Conservation (phyloP, 2,329 filamentous ascomycete genomes). For the Emmonsia crescens region DNA sequence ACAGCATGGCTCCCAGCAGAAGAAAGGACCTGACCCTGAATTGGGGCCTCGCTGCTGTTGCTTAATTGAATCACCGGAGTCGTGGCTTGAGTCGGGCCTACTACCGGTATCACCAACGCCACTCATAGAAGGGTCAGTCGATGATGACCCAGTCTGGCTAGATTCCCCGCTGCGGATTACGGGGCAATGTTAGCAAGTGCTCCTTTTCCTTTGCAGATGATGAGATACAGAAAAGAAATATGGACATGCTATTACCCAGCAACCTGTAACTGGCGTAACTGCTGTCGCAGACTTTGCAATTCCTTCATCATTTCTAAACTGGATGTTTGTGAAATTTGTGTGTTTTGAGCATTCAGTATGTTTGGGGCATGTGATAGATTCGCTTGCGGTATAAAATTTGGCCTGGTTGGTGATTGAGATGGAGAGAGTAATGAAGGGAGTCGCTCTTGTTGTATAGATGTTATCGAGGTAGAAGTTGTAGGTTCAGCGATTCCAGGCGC, state of each 20-base stretch:
- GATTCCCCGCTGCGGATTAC: background rate
- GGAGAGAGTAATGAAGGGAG: background rate
- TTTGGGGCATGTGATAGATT: background rate
- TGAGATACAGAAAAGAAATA: too few species aligned
- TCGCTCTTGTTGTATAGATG: background rate
- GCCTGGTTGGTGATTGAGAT: background rate
- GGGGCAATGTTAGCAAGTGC: background rate
- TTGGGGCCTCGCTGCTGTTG: background rate
- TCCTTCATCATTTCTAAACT: background rate
- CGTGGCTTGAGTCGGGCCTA: background rate
- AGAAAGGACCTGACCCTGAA: background rate
- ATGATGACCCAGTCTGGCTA: background rate
- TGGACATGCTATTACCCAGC: background rate
- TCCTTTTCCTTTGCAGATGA: background rate
- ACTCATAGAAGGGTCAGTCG: background rate
- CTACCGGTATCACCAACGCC: background rate
- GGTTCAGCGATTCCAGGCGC: background rate
- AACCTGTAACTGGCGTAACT: background rate
- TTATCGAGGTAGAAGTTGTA: too few species aligned
- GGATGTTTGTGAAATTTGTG: background rate
- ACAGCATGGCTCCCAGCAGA: conserved; percentile 1
- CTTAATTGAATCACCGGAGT: background rate
- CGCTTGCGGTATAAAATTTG: background rate
- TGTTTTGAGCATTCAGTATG: background rate
- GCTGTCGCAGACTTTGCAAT: background rate